These are phyloP conservation scores for Spirogloea muscicola DNA, from an alignment of 139 green algal genomes.

Conservation along the genomic window DNA sequence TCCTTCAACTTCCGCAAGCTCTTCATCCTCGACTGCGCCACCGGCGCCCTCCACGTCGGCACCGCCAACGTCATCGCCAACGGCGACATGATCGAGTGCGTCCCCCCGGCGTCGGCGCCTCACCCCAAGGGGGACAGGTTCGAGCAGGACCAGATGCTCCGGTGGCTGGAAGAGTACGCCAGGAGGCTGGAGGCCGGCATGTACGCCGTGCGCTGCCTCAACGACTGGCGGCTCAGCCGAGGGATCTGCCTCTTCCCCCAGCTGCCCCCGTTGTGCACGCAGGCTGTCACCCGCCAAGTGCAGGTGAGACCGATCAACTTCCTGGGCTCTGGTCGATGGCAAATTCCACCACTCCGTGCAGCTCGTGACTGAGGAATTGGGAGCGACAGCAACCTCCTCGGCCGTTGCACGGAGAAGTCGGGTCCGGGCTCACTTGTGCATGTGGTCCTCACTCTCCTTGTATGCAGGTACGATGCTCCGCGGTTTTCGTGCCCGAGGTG, in stretches of 20 bases:
- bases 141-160: constrained; percentile 49
- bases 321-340: no score
- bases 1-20: constrained; percentile 19
- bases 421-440: no score
- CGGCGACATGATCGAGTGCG: neutral
- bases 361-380: no score
- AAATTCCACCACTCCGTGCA: no score
- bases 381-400: no score
- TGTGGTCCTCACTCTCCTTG: no score
- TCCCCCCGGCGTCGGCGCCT: neutral
- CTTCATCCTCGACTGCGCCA: constrained; percentile 11
- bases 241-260: constrained; percentile 59
- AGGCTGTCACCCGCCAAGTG: constrained; percentile 60
- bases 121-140: constrained; percentile 1
- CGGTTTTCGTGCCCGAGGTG: constrained; percentile 12
- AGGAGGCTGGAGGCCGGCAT: constrained; percentile 41
- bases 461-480: neutral
- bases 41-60: constrained; percentile 16
- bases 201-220: constrained; percentile 51
- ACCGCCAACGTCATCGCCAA: neutral
- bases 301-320: no score
- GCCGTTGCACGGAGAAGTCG: no score
- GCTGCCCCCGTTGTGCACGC: constrained; percentile 24
- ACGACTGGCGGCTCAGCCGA: constrained; percentile 1
- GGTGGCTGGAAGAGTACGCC: constrained; percentile 67